phyloP scores from a whole-genome alignment of 2,329 filamentous ascomycete species.

The Uncinocarpus reesii region DNA sequence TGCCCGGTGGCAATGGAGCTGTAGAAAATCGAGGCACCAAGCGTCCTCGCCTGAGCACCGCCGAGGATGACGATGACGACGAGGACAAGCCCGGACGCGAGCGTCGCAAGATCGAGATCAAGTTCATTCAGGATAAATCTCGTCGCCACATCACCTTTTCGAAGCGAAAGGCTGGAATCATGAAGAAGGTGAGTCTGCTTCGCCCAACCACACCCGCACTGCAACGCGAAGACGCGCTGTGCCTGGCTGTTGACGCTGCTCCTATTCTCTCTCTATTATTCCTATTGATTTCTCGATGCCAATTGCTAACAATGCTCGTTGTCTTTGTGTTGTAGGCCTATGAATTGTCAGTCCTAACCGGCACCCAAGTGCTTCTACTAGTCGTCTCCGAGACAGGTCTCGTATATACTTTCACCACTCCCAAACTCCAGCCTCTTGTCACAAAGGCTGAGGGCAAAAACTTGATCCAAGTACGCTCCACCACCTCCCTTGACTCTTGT shows the following conservation, averaged over 20 bases:
- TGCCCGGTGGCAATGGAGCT: conserved; percentile 57
- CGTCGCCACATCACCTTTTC: conserved; percentile 98
- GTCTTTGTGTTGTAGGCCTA: conserved; percentile 57
- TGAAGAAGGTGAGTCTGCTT: conserved; percentile 79
- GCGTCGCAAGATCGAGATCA: conserved; percentile 99
- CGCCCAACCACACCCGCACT: too few relatives aligned
- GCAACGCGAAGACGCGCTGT: too few relatives aligned
- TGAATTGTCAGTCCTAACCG: conserved; percentile 91
- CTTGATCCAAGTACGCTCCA: conserved; percentile 73
- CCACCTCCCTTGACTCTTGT: not conserved
- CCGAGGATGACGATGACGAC: conserved; percentile 88
- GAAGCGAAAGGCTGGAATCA: conserved; percentile 98
- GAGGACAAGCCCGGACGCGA: conserved; percentile 96
- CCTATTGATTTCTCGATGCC: not conserved
- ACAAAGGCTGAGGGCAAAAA: conserved; percentile 99
- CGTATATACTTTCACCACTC: conserved; percentile 96
- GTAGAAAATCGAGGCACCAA: conserved; percentile 74
- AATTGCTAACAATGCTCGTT: conserved; percentile 2
- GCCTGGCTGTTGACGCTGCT: too few relatives aligned
- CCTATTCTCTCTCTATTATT: not conserved
- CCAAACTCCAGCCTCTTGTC: conserved; percentile 93
- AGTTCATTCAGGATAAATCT: conserved; percentile 99
- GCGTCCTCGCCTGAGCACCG: conserved; percentile 66
- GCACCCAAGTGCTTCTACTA: conserved; percentile 90
- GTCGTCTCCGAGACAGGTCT: conserved; percentile 96